Evolutionary conservation across 306 rosid species (phyloP), one percentile per base, ranked within the genome.

Genomic region (Urtica urens): DNA sequence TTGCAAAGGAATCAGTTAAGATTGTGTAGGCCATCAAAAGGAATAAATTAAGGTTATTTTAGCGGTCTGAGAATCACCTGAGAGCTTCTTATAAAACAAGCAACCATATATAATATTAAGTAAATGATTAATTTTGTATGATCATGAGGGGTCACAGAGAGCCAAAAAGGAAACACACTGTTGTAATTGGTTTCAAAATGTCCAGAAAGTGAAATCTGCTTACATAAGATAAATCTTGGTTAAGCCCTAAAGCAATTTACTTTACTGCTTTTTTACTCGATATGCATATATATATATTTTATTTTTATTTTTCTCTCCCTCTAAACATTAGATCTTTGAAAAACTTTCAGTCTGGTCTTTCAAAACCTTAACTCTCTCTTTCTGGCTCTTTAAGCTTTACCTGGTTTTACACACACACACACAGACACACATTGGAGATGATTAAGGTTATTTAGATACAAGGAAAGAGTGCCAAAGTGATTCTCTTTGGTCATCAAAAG

Each of bases 21-120:
- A 76, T 76, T 63, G 62, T 58, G 88, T 79, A 73, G 82, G 88
- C 50, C 80, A 76, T 3, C 43, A 55, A 35, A 35, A 60, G 40
- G 22, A 55, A 65, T 73, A 70, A 59, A 67, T 55, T 58, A 57
- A 23, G 41, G 46, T 50, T n/a, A 46, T 29, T 55, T 26, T 23
- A 37, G 69, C 42, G 45, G 60, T 41, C 38, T 47, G 68, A 49
- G 62, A 63, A 55, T 28, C 74, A 53, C 69, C 73, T 66, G 69
- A n/a, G n/a, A 30, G 66, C 38, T 62, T 56, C 14, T 51, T 35
- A 41, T 63, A 35, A 4, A 35, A 35, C 40, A 38, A 45, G 38
- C 58, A 63, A 49, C 43, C 46, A 31, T 58, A 45, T 26, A 42
- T 30, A 27, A 47, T 25, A 25, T 16, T 23, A 14, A 13, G 20